phyloP scores from a whole-genome alignment of 2,329 filamentous ascomycete genomes.

The Ophiognomonia clavigignenti-juglandacearum region DNA sequence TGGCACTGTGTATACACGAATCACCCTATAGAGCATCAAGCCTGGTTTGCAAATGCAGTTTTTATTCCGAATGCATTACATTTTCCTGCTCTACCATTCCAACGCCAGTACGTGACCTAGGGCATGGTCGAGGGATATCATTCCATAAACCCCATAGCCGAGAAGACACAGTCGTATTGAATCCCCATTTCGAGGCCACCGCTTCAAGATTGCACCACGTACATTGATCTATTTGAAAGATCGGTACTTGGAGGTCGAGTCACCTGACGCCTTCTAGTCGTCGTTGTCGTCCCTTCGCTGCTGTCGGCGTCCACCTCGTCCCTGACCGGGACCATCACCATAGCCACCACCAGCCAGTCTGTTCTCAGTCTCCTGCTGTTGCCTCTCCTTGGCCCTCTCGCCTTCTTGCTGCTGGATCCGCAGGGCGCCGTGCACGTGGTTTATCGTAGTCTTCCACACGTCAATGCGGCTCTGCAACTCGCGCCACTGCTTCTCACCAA shows the following conservation, averaged over 20 bases:
- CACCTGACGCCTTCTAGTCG: slow-evolving; percentile 9
- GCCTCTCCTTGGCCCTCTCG: slow-evolving; percentile 71
- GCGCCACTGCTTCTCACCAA: slow-evolving; percentile 96
- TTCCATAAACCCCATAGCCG: neutral
- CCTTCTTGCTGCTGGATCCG: slow-evolving; percentile 77
- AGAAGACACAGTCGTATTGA: neutral
- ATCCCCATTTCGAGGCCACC: neutral
- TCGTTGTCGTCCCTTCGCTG: slow-evolving; percentile 14
- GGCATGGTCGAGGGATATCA: slow-evolving; percentile 1
- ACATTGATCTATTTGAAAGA: neutral
- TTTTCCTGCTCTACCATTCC: slow-evolving; percentile 15
- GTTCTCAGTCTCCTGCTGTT: slow-evolving; percentile 64
- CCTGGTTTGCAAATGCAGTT: slow-evolving; percentile 12
- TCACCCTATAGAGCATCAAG: slow-evolving; percentile 1
- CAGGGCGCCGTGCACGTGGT: slow-evolving; percentile 72
- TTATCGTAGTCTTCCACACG: slow-evolving; percentile 81
- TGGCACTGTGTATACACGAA: neutral
- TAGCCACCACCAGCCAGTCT: slow-evolving; percentile 42
- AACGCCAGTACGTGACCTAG: slow-evolving; percentile 14
- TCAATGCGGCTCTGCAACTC: slow-evolving; percentile 88
- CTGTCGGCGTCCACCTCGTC: slow-evolving; percentile 21
- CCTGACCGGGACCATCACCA: slow-evolving; percentile 26
- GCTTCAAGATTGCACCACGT: neutral
- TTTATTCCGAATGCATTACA: slow-evolving; percentile 17
- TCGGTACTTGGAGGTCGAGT: neutral